phyloP scores from a whole-genome alignment of 1,139 yeast genomes.

The Suhomyces taliae region DNA sequence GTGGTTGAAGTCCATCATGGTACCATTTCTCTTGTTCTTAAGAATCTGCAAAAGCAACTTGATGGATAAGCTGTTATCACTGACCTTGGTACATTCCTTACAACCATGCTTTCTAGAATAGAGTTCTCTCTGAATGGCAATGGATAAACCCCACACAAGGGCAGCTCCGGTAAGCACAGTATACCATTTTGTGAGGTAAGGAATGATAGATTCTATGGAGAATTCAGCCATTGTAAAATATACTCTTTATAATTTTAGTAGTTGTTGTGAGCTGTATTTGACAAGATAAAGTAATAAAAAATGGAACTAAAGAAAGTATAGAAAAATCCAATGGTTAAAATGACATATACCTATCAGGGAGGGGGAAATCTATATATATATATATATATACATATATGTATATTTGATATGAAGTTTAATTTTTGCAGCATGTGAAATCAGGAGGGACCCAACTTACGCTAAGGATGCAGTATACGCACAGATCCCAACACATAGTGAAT shows the following conservation, averaged over 20 bases:
- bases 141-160: constrained; percentile 12
- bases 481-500: not conserved
- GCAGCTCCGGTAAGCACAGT: constrained; percentile 12
- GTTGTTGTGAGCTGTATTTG: no score
- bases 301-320: no score
- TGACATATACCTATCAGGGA: no score
- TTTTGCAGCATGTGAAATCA: not conserved
- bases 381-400: not conserved
- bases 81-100: constrained; percentile 14
- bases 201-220: constrained; percentile 2
- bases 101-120: constrained; percentile 23
- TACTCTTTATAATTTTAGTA: no score
- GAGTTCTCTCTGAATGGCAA: constrained; percentile 10
- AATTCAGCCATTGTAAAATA: not conserved
- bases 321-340: no score
- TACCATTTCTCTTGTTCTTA: constrained; percentile 13
- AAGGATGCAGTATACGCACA: not conserved
- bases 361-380: no score
- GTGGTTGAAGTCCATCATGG: constrained; percentile 12
- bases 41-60: constrained; percentile 10
- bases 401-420: no score
- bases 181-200: constrained; percentile 19
- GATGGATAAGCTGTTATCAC: constrained; percentile 10
- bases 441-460: not conserved
- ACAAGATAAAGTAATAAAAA: no score